phyloP scores from a whole-genome alignment of 768 basidiomycete species.

The Lanmaoa rubissima region DNA sequence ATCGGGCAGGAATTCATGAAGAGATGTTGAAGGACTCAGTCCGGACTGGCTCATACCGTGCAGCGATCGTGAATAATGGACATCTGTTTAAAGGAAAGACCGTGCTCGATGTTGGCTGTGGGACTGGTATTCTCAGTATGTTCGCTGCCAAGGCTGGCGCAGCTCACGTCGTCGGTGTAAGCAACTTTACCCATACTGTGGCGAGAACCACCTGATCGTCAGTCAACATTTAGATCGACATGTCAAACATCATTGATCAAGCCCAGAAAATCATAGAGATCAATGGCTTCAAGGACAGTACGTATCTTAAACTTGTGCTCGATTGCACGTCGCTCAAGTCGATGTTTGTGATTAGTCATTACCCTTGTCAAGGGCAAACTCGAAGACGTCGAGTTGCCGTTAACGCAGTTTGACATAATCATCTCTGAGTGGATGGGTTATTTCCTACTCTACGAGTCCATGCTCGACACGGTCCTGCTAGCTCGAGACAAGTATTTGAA shows the following conservation, averaged over 20 bases:
- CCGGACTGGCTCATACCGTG: slow-evolving; percentile 92
- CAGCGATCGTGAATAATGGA: slow-evolving; percentile 90
- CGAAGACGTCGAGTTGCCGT: slow-evolving; percentile 86
- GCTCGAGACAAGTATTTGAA: slow-evolving; percentile 97
- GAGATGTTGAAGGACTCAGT: slow-evolving; percentile 99
- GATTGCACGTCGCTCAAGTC: slow-evolving; percentile 3
- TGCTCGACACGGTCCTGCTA: slow-evolving; percentile 97
- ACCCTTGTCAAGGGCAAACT: slow-evolving; percentile 98
- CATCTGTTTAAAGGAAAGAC: slow-evolving; percentile 97
- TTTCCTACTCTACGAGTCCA: slow-evolving; percentile 97
- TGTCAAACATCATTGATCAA: slow-evolving; percentile 99
- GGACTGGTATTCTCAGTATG: slow-evolving; percentile 97
- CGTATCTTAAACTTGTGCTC: slow-evolving; percentile 32
- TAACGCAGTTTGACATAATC: slow-evolving; percentile 95
- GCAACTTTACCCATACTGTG: slow-evolving; percentile 28
- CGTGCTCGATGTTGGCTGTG: slow-evolving; percentile 97
- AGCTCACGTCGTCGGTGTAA: slow-evolving; percentile 86
- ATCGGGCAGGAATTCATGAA: slow-evolving; percentile 83
- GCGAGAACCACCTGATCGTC: slow-evolving; percentile 12
- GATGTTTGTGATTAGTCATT: slow-evolving; percentile 55
- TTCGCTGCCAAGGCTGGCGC: slow-evolving; percentile 97
- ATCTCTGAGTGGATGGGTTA: slow-evolving; percentile 99
- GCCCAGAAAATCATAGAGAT: slow-evolving; percentile 95
- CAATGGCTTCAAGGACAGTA: slow-evolving; percentile 95
- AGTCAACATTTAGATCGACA: slow-evolving; percentile 73